These are phyloP conservation scores for Wallacemonas sp. DNA, from an alignment of 208 protist species.

Conservation along the genomic window DNA sequence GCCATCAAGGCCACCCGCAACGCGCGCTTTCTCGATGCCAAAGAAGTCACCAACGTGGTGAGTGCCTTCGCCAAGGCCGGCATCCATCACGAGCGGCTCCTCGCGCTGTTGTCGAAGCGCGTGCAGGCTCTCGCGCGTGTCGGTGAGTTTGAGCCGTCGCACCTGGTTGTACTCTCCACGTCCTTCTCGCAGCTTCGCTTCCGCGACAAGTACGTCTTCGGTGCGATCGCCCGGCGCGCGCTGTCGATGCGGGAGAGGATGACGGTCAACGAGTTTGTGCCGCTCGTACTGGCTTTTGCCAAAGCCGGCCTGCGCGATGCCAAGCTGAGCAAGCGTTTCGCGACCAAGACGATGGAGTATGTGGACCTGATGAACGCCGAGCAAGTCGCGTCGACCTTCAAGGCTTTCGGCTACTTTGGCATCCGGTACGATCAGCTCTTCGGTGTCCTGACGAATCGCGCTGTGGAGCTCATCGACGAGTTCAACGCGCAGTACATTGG, in stretches of 20 bases:
- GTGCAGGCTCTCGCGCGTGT: conserved; percentile 88
- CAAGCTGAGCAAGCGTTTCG: conserved; percentile 90
- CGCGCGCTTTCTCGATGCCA: conserved; percentile 86
- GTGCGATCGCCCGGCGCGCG: conserved; percentile 79
- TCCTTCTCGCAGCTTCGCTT: conserved; percentile 81
- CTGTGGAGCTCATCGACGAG: conserved; percentile 92
- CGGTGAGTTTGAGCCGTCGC: conserved; percentile 87
- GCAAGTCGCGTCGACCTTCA: conserved; percentile 87
- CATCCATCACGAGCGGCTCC: conserved; percentile 88
- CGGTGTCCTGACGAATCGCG: conserved; percentile 91
- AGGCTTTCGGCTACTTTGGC: conserved; percentile 89
- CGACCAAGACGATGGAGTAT: conserved; percentile 91
- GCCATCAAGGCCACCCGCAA: conserved; percentile 84
- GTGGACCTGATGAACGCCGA: conserved; percentile 92
- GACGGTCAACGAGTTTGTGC: conserved; percentile 88
- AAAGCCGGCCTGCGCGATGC: conserved; percentile 84
- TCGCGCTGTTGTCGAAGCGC: conserved; percentile 72
- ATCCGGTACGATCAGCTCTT: conserved; percentile 93
- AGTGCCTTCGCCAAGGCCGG: conserved; percentile 89
- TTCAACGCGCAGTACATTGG: conserved; percentile 92
- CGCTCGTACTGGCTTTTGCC: conserved; percentile 84
- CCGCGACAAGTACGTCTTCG: conserved; percentile 80
- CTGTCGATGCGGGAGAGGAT: conserved; percentile 90
- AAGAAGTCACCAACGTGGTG: conserved; percentile 84
- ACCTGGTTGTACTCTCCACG: conserved; percentile 87